Conservation (phyloP, 225 moss, liverwort and hornwort species). For the Pseudoscleropodium purum region DNA sequence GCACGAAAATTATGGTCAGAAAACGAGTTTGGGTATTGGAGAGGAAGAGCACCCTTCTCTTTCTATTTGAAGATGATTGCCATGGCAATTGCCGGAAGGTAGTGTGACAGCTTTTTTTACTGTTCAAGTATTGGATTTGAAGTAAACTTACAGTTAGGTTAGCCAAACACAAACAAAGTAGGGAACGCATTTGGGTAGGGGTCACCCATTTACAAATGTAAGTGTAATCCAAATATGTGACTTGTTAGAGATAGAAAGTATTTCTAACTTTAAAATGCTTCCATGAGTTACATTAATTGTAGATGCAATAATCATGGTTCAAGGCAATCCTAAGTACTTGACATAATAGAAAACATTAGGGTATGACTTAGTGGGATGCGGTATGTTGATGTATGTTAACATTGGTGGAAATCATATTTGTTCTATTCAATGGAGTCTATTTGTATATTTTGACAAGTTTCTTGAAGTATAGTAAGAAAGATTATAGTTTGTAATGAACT, state of each 20-base stretch:
- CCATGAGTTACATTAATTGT: too few relatives aligned
- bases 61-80: background rate
- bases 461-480: background rate
- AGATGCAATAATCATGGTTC: background rate
- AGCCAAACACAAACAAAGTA: background rate
- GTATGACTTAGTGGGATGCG: accelerated
- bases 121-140: background rate
- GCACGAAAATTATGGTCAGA: background rate
- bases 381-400: background rate
- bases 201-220: background rate
- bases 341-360: background rate
- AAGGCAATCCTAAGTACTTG: accelerated
- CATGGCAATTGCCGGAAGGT: background rate
- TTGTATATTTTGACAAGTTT: background rate
- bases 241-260: background rate
- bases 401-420: too few relatives aligned
- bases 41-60: background rate
- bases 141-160: background rate
- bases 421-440: too few relatives aligned
- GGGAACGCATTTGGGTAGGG: background rate
- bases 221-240: background rate
- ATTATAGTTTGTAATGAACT: background rate
- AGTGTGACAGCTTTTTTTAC: background rate
- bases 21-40: background rate
- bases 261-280: background rate